Conservation (phyloP, 306 rosid species). For the Potentilla sterilis region DNA sequence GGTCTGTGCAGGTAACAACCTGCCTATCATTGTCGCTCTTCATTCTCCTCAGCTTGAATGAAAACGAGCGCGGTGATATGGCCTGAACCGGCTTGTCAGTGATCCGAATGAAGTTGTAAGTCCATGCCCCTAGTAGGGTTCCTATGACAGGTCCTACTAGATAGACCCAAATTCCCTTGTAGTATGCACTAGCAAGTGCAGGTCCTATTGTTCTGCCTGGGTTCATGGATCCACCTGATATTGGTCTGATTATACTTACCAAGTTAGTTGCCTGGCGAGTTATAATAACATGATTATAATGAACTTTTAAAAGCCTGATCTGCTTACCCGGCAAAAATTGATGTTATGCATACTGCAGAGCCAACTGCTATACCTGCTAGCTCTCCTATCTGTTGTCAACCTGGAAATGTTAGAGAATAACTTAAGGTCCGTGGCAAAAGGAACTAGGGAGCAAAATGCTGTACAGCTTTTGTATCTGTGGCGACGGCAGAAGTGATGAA, state of each 20-base stretch:
- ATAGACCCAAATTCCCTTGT: conserved; percentile 71
- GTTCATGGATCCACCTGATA: conserved; percentile 93
- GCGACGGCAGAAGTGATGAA: conserved; percentile 69
- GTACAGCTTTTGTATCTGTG: conserved; percentile 74
- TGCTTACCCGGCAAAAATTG: conserved; percentile 80
- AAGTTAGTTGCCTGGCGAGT: background rate
- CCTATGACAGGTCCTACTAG: conserved; percentile 62
- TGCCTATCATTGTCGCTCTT: conserved; percentile 21
- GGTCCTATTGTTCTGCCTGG: conserved; percentile 88
- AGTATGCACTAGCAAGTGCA: conserved; percentile 58
- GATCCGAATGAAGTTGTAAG: conserved; percentile 50
- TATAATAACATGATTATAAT: background rate
- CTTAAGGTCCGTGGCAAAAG: background rate
- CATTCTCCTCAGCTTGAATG: conserved; percentile 32
- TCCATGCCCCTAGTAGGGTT: conserved; percentile 64
- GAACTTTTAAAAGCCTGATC: background rate
- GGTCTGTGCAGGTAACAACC: background rate
- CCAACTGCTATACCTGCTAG: conserved; percentile 84
- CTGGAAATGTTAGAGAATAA: background rate
- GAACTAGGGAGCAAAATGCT: background rate
- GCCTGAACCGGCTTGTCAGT: conserved; percentile 27
- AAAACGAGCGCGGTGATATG: conserved; percentile 26
- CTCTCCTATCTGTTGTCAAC: conserved; percentile 47
- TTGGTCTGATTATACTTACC: conserved; percentile 44
- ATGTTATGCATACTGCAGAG: conserved; percentile 67